Evolutionary conservation across 306 rosid genomes (phyloP).

Genomic region (Quillaja saponaria): DNA sequence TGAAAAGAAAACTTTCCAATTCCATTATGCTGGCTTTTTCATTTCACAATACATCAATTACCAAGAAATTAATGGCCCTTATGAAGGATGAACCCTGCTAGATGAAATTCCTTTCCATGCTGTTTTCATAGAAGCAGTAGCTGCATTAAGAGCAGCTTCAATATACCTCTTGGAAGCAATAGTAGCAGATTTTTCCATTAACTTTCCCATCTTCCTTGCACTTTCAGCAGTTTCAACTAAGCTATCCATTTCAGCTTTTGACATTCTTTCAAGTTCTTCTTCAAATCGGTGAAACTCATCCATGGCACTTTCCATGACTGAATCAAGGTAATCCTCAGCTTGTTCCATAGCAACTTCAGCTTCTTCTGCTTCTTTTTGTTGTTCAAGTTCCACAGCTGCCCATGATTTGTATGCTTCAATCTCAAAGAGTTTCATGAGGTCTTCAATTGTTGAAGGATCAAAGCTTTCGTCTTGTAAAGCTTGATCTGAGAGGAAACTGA

Average conservation of each 20-base stretch:
- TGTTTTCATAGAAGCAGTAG: conserved; percentile 86
- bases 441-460: conserved; percentile 75
- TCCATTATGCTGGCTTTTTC: no score
- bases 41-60: no score
- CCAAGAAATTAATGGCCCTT: background rate
- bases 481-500: conserved; percentile 69
- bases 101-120: conserved; percentile 83
- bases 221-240: conserved; percentile 57
- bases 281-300: conserved; percentile 80
- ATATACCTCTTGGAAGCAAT: conserved; percentile 72
- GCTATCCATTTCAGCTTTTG: conserved; percentile 44
- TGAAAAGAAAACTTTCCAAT: no score
- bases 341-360: conserved; percentile 55
- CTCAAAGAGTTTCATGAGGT: conserved; percentile 83
- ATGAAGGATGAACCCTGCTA: conserved; percentile 87
- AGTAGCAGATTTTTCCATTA: conserved; percentile 71
- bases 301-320: conserved; percentile 86
- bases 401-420: conserved; percentile 89
- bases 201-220: conserved; percentile 67
- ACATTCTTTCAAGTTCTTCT: conserved; percentile 57
- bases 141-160: conserved; percentile 73
- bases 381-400: conserved; percentile 77
- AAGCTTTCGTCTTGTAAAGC: conserved; percentile 75
- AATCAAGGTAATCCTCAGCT: conserved; percentile 72
- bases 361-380: conserved; percentile 50